Evolutionary conservation across 1,284 basidiomycete species (phyloP).

Genomic region (Trametes hirsuta): DNA sequence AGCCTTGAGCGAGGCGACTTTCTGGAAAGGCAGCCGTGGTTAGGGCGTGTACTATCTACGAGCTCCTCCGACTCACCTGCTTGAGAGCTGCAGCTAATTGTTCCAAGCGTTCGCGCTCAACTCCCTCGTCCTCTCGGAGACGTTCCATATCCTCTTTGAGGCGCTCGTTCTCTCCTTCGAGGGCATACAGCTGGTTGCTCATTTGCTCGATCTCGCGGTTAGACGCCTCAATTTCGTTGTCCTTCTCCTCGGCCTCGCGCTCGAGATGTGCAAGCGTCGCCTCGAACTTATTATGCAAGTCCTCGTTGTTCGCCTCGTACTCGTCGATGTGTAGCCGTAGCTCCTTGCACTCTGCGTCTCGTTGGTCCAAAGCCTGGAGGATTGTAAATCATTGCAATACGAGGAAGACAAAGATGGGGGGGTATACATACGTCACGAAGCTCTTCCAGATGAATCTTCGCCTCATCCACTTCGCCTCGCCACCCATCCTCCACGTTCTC

Average conservation of each 20-base stretch:
- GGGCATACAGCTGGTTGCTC: conserved; percentile 61
- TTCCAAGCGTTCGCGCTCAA: conserved; percentile 74
- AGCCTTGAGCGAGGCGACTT: conserved; percentile 61
- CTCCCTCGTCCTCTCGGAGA: conserved; percentile 66
- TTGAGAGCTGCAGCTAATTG: conserved; percentile 76
- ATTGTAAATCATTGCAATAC: not conserved
- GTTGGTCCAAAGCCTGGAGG: conserved; percentile 67
- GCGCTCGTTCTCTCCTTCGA: conserved; percentile 60
- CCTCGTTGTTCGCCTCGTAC: conserved; percentile 69
- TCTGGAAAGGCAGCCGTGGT: conserved; percentile 47
- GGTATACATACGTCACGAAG: conserved; percentile 64
- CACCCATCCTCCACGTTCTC: conserved; percentile 75
- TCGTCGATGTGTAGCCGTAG: conserved; percentile 74
- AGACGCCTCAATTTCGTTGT: conserved; percentile 66
- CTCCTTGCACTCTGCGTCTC: conserved; percentile 74
- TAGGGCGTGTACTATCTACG: not conserved
- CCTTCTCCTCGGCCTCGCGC: conserved; percentile 69
- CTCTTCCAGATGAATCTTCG: conserved; percentile 70
- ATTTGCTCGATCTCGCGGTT: conserved; percentile 79
- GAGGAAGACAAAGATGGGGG: not conserved
- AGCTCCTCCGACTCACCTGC: conserved; percentile 51
- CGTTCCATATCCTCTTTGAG: conserved; percentile 53
- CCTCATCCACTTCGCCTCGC: conserved; percentile 78
- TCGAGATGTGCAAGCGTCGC: conserved; percentile 74
- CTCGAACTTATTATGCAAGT: conserved; percentile 75